A percentile compares a stretch with the other conserved stretches of the same genome.
phyloP scores from a whole-genome alignment of 257 asterid genomes.

The Anisodus acutangulus region DNA sequence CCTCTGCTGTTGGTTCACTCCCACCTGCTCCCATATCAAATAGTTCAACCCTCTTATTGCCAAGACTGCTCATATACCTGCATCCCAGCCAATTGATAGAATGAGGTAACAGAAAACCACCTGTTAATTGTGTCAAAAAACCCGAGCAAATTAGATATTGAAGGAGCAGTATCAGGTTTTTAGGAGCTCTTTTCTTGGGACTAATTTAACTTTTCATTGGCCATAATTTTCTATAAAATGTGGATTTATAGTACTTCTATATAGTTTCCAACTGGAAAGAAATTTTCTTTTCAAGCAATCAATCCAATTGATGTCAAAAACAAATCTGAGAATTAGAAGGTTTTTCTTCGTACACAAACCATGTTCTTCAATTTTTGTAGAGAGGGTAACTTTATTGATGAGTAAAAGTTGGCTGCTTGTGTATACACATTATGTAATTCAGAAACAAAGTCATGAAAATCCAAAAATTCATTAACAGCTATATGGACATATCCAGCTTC shows the following conservation, averaged over 20 bases:
- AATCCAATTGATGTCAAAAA: constrained; percentile 7
- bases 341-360: background rate
- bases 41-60: constrained; percentile 94
- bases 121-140: background rate
- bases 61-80: constrained; percentile 93
- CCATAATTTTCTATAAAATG: background rate
- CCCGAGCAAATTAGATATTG: background rate
- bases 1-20: constrained; percentile 86
- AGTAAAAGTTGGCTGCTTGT: background rate
- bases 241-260: background rate
- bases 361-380: background rate
- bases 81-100: constrained; percentile 22
- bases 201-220: background rate
- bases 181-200: background rate
- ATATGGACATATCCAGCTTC: constrained; percentile 11
- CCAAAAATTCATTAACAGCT: background rate
- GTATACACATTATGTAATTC: background rate
- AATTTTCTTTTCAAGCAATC: background rate
- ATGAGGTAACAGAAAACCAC: background rate
- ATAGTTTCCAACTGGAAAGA: background rate
- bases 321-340: background rate
- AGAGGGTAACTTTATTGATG: background rate
- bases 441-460: constrained; percentile 3
- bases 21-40: constrained; percentile 87
- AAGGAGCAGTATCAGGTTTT: background rate